These are phyloP conservation scores for Margaritispora aquatica DNA, from an alignment of 495 filamentous ascomycete species.

Conservation along the genomic window DNA sequence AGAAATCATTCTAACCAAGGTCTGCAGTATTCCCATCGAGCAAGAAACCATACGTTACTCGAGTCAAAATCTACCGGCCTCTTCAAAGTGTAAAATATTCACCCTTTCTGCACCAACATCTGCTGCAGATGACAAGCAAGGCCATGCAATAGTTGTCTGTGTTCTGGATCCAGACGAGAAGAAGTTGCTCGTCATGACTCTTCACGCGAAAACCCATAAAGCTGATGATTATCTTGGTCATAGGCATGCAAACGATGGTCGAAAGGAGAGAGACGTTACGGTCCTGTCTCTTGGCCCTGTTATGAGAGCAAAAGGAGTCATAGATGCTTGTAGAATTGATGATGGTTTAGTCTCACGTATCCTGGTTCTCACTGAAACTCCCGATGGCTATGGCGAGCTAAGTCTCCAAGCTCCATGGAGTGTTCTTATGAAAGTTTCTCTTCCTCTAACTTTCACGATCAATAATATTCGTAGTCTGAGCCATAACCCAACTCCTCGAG, in stretches of 20 bases:
- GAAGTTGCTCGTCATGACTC: constrained; percentile 59
- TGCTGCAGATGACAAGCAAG: constrained; percentile 40
- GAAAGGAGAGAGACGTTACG: constrained; percentile 20
- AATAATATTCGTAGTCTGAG: constrained; percentile 23
- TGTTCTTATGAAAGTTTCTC: constrained; percentile 45
- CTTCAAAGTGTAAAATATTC: constrained; percentile 53
- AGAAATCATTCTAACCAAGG: constrained; percentile 66
- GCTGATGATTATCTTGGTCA: constrained; percentile 7
- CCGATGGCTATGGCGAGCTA: constrained; percentile 55
- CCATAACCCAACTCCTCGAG: constrained; percentile 14
- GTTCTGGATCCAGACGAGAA: constrained; percentile 62
- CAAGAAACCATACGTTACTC: constrained; percentile 54
- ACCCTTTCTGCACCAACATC: constrained; percentile 54
- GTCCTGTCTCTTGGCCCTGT: constrained; percentile 35
- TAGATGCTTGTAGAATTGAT: constrained; percentile 67
- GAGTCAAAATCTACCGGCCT: constrained; percentile 37
- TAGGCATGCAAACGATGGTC: constrained; percentile 10
- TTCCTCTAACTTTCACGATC: constrained; percentile 29
- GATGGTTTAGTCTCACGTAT: constrained; percentile 65
- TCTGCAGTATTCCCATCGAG: constrained; percentile 63
- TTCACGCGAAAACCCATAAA: constrained; percentile 40
- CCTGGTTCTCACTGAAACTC: constrained; percentile 60
- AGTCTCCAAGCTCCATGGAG: constrained; percentile 75
- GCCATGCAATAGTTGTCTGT: constrained; percentile 54
- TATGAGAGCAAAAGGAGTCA: constrained; percentile 50